Base-by-base conservation (phyloP, 1,284 basidiomycete genomes). In the Puccinia coronata region DNA sequence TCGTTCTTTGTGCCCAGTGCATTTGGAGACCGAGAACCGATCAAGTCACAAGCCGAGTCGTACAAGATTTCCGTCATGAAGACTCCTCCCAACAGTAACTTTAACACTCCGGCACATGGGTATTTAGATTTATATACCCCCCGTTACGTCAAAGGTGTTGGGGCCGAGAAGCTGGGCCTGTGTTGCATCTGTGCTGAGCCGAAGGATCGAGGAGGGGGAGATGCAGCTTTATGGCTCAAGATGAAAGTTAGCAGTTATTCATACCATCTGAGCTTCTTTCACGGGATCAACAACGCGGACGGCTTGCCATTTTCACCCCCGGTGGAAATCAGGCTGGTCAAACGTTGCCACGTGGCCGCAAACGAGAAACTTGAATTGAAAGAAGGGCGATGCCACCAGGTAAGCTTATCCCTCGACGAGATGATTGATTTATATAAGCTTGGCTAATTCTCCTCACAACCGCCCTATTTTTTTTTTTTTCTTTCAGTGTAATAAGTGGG, bases 211-310 rank as follows among this genome's bases (percentile, higher is more conserved):
- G 92, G 92, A 0, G 92, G 92, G 0, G 89, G 89, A 82, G 89
- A 89, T 9, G 89, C 89, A 83, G 88, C 88, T 51, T 83, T 91
- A 43, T 93, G 92, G 92, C 86, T 93, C 31, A 89, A 90, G 0
- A 93, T 91, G 90, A 93, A 93, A 84, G 91, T 92, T 84, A 92
- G 91, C 31, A 92, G 92, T 34, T 93, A 91, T 87, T 51, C 53
- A 23, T 73, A 72, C 49, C 74, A 82, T 65, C 57, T 76, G 34
- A 83, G 82, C 49, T 81, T 80, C 76, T 41, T 79, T 65, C 61
- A 67, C 82, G 83, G 83, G 84, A 84, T 84, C 81, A 82, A 73
- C 79, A 73, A 69, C 75, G 75, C 81, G 16, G 89, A 90, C 1
- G 90, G 89, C 0, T 88, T 87, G 0, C 92, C 93, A 0, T 92